These are phyloP conservation scores for Herpotrichia juniperi DNA, from an alignment of 2,329 filamentous ascomycete genomes.

Conservation along the genomic window DNA sequence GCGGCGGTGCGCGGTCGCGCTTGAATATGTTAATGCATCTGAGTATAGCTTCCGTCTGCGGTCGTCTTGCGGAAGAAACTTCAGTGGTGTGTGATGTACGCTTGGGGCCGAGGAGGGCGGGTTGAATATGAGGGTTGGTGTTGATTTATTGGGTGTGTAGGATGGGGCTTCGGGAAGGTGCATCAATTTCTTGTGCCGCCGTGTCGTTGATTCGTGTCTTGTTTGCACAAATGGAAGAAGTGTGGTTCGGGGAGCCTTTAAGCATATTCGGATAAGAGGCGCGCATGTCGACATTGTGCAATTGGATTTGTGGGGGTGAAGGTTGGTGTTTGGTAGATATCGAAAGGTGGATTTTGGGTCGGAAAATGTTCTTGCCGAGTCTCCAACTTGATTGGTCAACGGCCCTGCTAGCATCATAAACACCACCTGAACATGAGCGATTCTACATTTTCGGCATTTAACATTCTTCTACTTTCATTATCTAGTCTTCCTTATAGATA, in stretches of 20 bases:
- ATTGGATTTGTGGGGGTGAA: slow-evolving; percentile 16
- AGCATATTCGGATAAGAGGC: slow-evolving; percentile 32
- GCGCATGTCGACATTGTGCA: slow-evolving; percentile 42
- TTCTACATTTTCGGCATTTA: not conserved
- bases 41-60: slow-evolving; percentile 56
- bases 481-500: not conserved
- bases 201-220: slow-evolving; percentile 53
- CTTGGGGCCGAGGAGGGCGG: slow-evolving; percentile 68
- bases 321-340: slow-evolving; percentile 10
- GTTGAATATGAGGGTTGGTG: slow-evolving; percentile 60
- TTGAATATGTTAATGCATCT: slow-evolving; percentile 32
- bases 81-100: slow-evolving; percentile 67
- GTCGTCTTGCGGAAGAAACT: slow-evolving; percentile 68
- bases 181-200: slow-evolving; percentile 55
- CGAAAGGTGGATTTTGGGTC: slow-evolving; percentile 27
- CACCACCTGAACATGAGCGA: not conserved
- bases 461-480: slow-evolving; percentile 16
- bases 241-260: slow-evolving; percentile 16
- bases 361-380: slow-evolving; percentile 29
- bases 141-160: slow-evolving; percentile 40
- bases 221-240: slow-evolving; percentile 35
- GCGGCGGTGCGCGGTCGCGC: slow-evolving; percentile 24
- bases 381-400: slow-evolving; percentile 1
- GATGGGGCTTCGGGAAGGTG: slow-evolving; percentile 52
- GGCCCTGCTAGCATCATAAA: not conserved